phyloP scores from a whole-genome alignment of 805 yeast species.

The Candida alai region DNA sequence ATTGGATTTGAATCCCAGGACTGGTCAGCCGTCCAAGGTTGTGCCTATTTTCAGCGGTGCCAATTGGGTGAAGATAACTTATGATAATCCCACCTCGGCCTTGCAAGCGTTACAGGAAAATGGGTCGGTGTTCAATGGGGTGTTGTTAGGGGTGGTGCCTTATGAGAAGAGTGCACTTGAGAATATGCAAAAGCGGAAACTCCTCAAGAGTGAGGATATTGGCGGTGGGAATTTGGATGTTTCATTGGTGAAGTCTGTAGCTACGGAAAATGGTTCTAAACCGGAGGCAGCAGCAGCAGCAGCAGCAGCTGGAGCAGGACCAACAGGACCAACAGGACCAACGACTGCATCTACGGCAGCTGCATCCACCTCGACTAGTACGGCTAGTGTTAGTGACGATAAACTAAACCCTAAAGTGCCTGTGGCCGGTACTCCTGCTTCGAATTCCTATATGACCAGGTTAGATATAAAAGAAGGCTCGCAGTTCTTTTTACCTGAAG shows the following conservation, averaged over 20 bases:
- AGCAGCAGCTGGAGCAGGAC: not conserved
- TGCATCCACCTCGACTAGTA: not conserved
- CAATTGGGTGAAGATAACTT: slow-evolving; percentile 90
- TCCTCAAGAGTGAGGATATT: slow-evolving; percentile 44
- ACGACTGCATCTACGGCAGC: not conserved
- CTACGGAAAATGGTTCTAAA: slow-evolving; percentile 2
- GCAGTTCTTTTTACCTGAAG: slow-evolving; percentile 28
- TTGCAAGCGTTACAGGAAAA: slow-evolving; percentile 81
- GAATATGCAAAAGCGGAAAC: slow-evolving; percentile 46
- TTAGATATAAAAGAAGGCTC: slow-evolving; percentile 40
- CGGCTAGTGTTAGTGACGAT: not conserved
- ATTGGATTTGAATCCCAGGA: slow-evolving; percentile 6
- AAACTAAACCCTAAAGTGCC: no score
- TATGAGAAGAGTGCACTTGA: slow-evolving; percentile 60
- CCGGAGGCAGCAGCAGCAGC: not conserved
- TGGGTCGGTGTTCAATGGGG: slow-evolving; percentile 67
- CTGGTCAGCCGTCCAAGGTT: slow-evolving; percentile 9
- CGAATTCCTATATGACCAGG: slow-evolving; percentile 20
- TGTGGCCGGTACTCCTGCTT: slow-evolving; percentile 2
- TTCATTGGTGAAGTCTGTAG: slow-evolving; percentile 1
- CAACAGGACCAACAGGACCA: no score
- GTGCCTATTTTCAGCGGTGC: slow-evolving; percentile 78
- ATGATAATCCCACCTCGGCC: slow-evolving; percentile 70
- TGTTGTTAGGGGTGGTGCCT: slow-evolving; percentile 64
- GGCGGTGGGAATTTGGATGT: slow-evolving; percentile 32